These are phyloP conservation scores for Peronospora belbahrii DNA, from an alignment of 352 stramenopile genomes.

Conservation along the genomic window DNA sequence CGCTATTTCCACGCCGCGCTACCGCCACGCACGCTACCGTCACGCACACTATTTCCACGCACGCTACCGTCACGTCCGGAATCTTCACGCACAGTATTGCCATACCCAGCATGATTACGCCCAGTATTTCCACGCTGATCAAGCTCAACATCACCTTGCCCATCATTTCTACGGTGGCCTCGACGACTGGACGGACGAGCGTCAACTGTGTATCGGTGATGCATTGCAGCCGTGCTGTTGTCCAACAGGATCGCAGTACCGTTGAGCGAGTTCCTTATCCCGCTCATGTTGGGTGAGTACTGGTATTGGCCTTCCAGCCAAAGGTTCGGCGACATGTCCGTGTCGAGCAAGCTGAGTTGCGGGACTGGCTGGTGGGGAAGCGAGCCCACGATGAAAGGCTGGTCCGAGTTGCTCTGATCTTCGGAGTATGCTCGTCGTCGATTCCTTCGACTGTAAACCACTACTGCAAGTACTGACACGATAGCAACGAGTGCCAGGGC, in stretches of 20 bases:
- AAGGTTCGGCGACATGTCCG: slow-evolving; percentile 25
- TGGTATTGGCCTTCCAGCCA: slow-evolving; percentile 28
- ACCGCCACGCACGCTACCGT: background rate
- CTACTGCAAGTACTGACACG: slow-evolving; percentile 20
- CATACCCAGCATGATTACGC: background rate
- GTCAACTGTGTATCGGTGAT: slow-evolving; percentile 27
- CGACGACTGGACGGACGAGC: slow-evolving; percentile 16
- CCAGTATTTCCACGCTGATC: background rate
- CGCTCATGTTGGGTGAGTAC: slow-evolving; percentile 28
- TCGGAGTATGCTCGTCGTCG: slow-evolving; percentile 14
- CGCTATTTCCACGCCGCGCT: too few relatives aligned
- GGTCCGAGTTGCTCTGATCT: slow-evolving; percentile 11
- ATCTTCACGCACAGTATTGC: background rate
- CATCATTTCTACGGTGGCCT: slow-evolving; percentile 2
- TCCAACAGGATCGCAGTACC: slow-evolving; percentile 35
- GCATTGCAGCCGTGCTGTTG: slow-evolving; percentile 22
- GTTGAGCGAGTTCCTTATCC: slow-evolving; percentile 21
- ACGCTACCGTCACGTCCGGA: too few relatives aligned
- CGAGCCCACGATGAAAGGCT: slow-evolving; percentile 24
- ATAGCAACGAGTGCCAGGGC: slow-evolving; percentile 20
- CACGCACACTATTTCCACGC: background rate
- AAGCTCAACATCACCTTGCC: background rate
- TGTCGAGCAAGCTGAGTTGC: slow-evolving; percentile 24
- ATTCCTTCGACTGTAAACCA: slow-evolving; percentile 23
- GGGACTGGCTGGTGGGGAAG: slow-evolving; percentile 17